phyloP scores from a whole-genome alignment of 768 basidiomycete genomes.

The Mycena polygramma region DNA sequence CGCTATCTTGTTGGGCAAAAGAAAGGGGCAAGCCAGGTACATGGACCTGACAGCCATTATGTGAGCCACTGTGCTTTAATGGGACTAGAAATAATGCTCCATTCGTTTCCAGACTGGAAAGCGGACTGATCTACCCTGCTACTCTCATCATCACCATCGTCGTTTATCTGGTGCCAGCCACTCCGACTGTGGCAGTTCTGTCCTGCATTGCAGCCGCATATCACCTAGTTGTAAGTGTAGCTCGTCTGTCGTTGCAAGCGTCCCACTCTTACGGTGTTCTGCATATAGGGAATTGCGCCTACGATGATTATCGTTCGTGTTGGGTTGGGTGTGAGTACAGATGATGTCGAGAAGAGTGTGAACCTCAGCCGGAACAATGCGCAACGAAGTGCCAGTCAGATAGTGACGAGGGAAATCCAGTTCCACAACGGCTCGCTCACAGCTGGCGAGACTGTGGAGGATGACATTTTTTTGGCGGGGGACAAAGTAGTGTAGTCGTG shows the following conservation, averaged over 20 bases:
- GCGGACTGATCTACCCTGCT: constrained; percentile 7
- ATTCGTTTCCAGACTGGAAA: constrained; percentile 6
- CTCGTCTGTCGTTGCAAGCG: constrained; percentile 9
- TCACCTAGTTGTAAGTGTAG: constrained; percentile 3
- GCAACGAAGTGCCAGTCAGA: constrained; percentile 4
- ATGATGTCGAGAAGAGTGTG: constrained; percentile 2
- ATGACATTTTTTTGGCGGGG: constrained; percentile 6
- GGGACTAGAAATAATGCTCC: neutral
- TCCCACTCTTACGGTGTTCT: constrained; percentile 2
- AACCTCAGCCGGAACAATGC: constrained; percentile 1
- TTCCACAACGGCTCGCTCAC: constrained; percentile 8
- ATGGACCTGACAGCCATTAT: constrained; percentile 13
- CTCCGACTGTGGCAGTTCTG: constrained; percentile 5
- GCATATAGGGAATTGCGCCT: constrained; percentile 6
- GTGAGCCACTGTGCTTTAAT: constrained; percentile 11
- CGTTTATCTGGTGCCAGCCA: constrained; percentile 11
- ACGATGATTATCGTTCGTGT: constrained; percentile 6
- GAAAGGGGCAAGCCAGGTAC: constrained; percentile 5
- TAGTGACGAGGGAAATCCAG: constrained; percentile 1
- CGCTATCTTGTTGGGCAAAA: constrained; percentile 11
- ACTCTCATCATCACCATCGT: constrained; percentile 14
- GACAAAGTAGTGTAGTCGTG: constrained; percentile 4
- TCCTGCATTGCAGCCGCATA: constrained; percentile 15
- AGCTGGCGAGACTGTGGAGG: constrained; percentile 3
- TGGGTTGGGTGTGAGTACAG: constrained; percentile 9